These are phyloP conservation scores for Lodderomyces theae DNA, from an alignment of 1,139 yeast species.

Conservation along the genomic window DNA sequence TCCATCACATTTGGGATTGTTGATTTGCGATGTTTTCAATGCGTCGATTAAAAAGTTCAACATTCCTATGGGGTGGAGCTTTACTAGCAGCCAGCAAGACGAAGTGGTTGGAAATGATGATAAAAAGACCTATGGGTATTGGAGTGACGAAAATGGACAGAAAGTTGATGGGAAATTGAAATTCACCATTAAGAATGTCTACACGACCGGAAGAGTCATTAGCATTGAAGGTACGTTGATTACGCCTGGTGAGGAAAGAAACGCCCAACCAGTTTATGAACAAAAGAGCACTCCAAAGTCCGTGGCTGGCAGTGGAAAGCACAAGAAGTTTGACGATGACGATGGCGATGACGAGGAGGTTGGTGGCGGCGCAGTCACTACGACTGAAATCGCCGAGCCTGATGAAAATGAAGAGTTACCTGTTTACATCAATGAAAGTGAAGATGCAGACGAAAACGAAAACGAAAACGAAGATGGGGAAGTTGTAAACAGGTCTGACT, in stretches of 20 bases:
- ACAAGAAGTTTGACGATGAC: slow-evolving; percentile 44
- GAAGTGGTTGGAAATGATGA: slow-evolving; percentile 32
- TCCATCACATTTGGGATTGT: slow-evolving; percentile 89
- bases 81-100: slow-evolving; percentile 74
- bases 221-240: slow-evolving; percentile 83
- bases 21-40: slow-evolving; percentile 90
- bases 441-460: slow-evolving; percentile 22
- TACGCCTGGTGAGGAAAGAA: slow-evolving; percentile 57
- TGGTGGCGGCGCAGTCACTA: slow-evolving; percentile 16
- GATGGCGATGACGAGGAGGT: slow-evolving; percentile 24
- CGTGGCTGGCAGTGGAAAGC: slow-evolving; percentile 24
- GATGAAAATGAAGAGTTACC: slow-evolving; percentile 24
- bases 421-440: slow-evolving; percentile 18
- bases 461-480: slow-evolving; percentile 27
- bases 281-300: slow-evolving; percentile 14
- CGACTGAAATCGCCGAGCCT: slow-evolving; percentile 25
- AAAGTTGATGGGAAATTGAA: slow-evolving; percentile 77
- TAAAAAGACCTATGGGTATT: slow-evolving; percentile 67
- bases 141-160: slow-evolving; percentile 74
- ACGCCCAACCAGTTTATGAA: slow-evolving; percentile 49
- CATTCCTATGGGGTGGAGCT: slow-evolving; percentile 81
- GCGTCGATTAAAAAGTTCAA: slow-evolving; percentile 84
- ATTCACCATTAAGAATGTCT: slow-evolving; percentile 70
- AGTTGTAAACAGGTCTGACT: slow-evolving; percentile 31
- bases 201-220: slow-evolving; percentile 76